These are phyloP conservation scores for Dactylorhiza incarnata DNA, from an alignment of 106 monocot genomes.

Conservation along the genomic window DNA sequence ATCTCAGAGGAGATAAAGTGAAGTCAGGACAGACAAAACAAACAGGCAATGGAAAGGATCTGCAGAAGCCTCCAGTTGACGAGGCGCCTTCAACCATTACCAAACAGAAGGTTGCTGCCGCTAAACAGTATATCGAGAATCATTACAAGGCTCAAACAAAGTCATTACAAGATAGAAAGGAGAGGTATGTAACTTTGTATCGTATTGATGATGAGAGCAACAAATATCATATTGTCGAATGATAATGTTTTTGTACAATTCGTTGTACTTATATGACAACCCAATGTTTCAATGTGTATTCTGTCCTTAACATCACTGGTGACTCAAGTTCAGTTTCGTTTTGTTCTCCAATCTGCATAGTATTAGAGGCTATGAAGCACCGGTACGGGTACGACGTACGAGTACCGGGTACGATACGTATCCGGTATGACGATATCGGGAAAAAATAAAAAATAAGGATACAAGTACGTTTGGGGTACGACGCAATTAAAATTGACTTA, in stretches of 20 bases:
- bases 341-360: neutral
- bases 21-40: slow-evolving; percentile 45
- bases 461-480: too few relatives aligned
- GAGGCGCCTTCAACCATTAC: slow-evolving; percentile 79
- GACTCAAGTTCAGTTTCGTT: neutral
- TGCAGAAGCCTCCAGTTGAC: slow-evolving; percentile 64
- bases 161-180: slow-evolving; percentile 76
- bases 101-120: slow-evolving; percentile 89
- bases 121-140: slow-evolving; percentile 92
- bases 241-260: neutral
- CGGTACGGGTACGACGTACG: too few relatives aligned
- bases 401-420: too few relatives aligned
- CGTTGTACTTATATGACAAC: neutral
- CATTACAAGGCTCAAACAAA: slow-evolving; percentile 95
- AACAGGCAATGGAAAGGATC: slow-evolving; percentile 34
- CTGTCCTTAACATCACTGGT: neutral
- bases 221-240: neutral
- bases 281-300: neutral
- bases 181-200: slow-evolving; percentile 35
- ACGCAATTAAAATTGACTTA: too few relatives aligned
- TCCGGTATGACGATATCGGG: too few relatives aligned
- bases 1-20: slow-evolving; percentile 56
- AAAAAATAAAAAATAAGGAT: too few relatives aligned
- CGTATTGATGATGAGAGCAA: neutral
- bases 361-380: too few relatives aligned